These are phyloP conservation scores for Geotrichum australiense DNA, from an alignment of 1,139 yeast genomes.

Conservation along the genomic window DNA sequence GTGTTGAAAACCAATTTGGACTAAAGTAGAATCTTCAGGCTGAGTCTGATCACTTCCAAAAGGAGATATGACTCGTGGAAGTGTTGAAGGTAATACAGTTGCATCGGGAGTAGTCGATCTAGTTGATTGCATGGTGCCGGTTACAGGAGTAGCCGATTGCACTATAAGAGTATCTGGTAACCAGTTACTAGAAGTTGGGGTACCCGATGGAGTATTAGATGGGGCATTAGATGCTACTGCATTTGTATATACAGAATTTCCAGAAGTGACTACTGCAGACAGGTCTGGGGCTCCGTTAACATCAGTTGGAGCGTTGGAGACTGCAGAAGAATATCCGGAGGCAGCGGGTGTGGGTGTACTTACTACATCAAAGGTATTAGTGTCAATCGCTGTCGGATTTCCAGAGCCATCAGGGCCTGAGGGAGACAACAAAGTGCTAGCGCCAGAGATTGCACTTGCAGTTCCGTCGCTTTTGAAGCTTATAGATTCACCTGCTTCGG, in stretches of 20 bases:
- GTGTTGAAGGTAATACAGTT: slow-evolving; percentile 27
- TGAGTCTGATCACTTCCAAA: slow-evolving; percentile 28
- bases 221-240: background rate
- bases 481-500: no score
- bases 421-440: no score
- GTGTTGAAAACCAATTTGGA: slow-evolving; percentile 38
- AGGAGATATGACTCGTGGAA: slow-evolving; percentile 38
- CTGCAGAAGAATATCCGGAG: background rate
- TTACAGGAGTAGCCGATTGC: slow-evolving; percentile 7
- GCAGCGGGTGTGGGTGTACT: no score
- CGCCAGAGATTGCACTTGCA: no score
- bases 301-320: background rate
- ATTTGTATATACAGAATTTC: background rate
- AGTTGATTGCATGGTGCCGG: slow-evolving; percentile 9
- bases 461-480: no score
- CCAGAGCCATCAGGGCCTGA: no score
- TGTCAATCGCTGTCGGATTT: no score
- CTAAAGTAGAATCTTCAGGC: slow-evolving; percentile 30
- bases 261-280: background rate
- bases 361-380: no score
- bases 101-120: slow-evolving; percentile 17
- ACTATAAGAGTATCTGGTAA: slow-evolving; percentile 15
- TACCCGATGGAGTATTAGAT: background rate
- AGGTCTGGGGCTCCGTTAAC: background rate
- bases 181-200: slow-evolving; percentile 17